Percentiles rank a stretch among this genome's conserved stretches.
Conservation (phyloP, 2,329 filamentous ascomycete species). For the Colletotrichum sp. region DNA sequence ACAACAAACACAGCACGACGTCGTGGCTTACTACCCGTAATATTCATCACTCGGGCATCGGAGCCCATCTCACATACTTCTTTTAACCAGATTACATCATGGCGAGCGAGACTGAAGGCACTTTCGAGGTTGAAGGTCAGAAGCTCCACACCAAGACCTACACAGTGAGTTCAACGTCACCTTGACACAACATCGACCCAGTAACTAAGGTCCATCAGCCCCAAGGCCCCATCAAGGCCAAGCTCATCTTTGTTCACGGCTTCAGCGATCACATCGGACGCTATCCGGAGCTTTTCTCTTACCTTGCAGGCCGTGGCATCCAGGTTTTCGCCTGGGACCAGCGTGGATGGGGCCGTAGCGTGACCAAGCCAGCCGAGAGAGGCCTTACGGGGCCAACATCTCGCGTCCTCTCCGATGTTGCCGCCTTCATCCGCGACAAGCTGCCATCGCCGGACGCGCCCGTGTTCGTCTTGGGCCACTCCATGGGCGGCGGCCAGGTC, state of each 20-base stretch:
- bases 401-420: constrained; percentile 78
- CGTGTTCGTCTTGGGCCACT: constrained; percentile 87
- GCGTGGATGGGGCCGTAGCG: constrained; percentile 85
- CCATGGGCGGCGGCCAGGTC: constrained; percentile 85
- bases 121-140: constrained; percentile 48
- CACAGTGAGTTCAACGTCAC: constrained; percentile 48
- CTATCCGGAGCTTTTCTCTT: constrained; percentile 77
- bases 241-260: constrained; percentile 84
- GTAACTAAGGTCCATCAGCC: constrained; percentile 46
- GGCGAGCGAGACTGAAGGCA: constrained; percentile 53
- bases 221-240: constrained; percentile 64
- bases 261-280: constrained; percentile 86
- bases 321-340: constrained; percentile 83
- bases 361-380: constrained; percentile 62
- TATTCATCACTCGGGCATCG: not conserved
- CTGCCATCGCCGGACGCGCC: constrained; percentile 57
- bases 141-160: constrained; percentile 63
- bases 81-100: constrained; percentile 26
- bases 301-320: constrained; percentile 74
- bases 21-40: not conserved
- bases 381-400: constrained; percentile 78
- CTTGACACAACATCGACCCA: not conserved
- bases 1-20: not conserved
- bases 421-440: constrained; percentile 71
- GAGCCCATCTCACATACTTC: not conserved